Percentiles rank a stretch among this genome's conserved stretches.
phyloP scores from a whole-genome alignment of 306 rosid species.

The Prunus davidiana region DNA sequence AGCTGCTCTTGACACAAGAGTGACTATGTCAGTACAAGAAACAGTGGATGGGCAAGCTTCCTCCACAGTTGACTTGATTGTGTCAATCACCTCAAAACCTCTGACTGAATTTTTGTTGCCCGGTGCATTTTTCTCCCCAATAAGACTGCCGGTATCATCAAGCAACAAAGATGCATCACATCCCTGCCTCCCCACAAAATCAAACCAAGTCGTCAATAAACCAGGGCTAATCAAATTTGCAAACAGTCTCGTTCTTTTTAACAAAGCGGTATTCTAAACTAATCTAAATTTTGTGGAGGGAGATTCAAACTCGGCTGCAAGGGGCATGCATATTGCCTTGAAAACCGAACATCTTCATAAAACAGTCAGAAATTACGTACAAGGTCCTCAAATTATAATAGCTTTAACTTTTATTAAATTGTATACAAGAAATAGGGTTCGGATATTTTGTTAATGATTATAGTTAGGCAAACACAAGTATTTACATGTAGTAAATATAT shows the following conservation, averaged over 20 bases:
- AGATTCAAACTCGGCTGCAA: no score
- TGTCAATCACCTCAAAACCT: conserved; percentile 85
- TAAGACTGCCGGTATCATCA: conserved; percentile 63
- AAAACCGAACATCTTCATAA: no score
- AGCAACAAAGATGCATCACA: conserved; percentile 82
- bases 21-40: conserved; percentile 76
- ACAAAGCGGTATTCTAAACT: no score
- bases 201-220: neutral
- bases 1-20: conserved; percentile 83
- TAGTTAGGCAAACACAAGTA: neutral
- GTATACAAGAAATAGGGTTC: no score
- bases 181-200: conserved; percentile 42
- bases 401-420: no score
- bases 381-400: no score
- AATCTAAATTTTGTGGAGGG: no score
- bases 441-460: neutral
- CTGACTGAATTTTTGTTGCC: conserved; percentile 64
- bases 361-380: no score
- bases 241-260: no score
- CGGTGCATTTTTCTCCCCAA: conserved; percentile 75
- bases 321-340: no score
- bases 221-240: neutral
- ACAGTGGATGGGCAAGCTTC: conserved; percentile 77
- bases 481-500: neutral
- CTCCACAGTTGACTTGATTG: conserved; percentile 66